Evolutionary conservation across 2,329 filamentous ascomycete species (phyloP).

Genomic region (Penicillium sp.): DNA sequence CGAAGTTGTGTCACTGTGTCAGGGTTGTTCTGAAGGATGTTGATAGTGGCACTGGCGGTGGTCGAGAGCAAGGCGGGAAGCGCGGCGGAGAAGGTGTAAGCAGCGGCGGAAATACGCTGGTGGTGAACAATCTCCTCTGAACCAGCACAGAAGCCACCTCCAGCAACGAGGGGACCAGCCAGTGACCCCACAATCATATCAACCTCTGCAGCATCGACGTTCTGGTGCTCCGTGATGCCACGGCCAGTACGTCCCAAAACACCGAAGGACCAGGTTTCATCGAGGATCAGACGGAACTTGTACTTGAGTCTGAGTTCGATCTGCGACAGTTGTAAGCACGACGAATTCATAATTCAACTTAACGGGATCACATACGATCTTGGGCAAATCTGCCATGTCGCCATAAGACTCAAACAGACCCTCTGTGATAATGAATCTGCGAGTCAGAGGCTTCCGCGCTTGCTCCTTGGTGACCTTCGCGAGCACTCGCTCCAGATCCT

Average conservation of each 20-base stretch:
- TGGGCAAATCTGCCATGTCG: constrained; percentile 80
- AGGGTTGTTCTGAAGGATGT: constrained; percentile 80
- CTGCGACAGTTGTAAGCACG: constrained; percentile 43
- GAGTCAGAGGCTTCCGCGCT: constrained; percentile 80
- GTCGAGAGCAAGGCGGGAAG: constrained; percentile 91
- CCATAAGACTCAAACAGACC: constrained; percentile 89
- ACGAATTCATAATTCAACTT: neutral
- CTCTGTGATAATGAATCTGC: constrained; percentile 94
- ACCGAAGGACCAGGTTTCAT: constrained; percentile 97
- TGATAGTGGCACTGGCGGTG: constrained; percentile 89
- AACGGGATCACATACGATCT: constrained; percentile 60
- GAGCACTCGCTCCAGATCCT: constrained; percentile 83
- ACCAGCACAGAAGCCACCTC: constrained; percentile 93
- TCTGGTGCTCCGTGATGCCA: constrained; percentile 92
- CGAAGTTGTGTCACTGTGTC: constrained; percentile 75
- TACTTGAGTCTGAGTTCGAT: constrained; percentile 92
- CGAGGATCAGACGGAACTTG: constrained; percentile 96
- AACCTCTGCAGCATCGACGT: constrained; percentile 87
- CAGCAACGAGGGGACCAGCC: constrained; percentile 83
- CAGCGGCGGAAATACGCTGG: constrained; percentile 86
- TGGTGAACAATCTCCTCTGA: constrained; percentile 90
- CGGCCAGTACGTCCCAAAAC: constrained; percentile 88
- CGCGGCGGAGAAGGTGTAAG: constrained; percentile 95
- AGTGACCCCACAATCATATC: constrained; percentile 98
- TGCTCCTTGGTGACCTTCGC: constrained; percentile 85